Evolutionary conservation across 352 stramenopile species (phyloP), one percentile per base, ranked within the genome.

Genomic region (Pseudoperonospora humuli): DNA sequence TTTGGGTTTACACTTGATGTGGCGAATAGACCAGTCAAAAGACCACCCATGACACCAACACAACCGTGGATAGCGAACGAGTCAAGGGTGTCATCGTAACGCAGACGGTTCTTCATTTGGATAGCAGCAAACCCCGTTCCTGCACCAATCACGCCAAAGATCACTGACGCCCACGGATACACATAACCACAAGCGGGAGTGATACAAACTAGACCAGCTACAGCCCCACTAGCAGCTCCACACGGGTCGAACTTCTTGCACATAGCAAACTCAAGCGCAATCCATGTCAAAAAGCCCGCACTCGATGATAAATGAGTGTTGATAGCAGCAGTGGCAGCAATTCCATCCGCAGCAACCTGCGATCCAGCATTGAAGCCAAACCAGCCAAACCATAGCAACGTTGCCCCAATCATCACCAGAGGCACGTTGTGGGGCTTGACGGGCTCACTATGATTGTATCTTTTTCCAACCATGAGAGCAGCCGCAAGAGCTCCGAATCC

Each of bases 301-400:
- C 51, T 79, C 4, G 67, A 50, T 5, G 72, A 67, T 21, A 88
- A 17, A 37, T 87, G 74, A 17, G 77, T 87, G 63, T 85, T 89
- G 40, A 91, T 72, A 0, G 59, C 73, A 13, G 75, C 77, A 17
- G 79, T 70, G 0, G 70, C 73, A 9, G 79, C 79, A 32, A 86
- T 73, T 9, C 62, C 60, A 41, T 86, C 70, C 2, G 75, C 75
- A 5, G 63, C 67, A 18, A 57, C 63, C 10, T 75, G 44, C 17
- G 73, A 86, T 20, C 76, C 76, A n/a, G 64, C 76, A 50, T 91
- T 88, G 57, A 91, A 91, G 37, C 79, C 77, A 42, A 85, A 88
- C 79, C 79, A 91, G 9, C 79, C 79, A 42, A 84, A 85, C 79
- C 79, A 91, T 14, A 91, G 68, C 31, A 87, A 40, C 20, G 65